phyloP scores from a whole-genome alignment of 257 asterid species.

The Solanum corneliomulleri region DNA sequence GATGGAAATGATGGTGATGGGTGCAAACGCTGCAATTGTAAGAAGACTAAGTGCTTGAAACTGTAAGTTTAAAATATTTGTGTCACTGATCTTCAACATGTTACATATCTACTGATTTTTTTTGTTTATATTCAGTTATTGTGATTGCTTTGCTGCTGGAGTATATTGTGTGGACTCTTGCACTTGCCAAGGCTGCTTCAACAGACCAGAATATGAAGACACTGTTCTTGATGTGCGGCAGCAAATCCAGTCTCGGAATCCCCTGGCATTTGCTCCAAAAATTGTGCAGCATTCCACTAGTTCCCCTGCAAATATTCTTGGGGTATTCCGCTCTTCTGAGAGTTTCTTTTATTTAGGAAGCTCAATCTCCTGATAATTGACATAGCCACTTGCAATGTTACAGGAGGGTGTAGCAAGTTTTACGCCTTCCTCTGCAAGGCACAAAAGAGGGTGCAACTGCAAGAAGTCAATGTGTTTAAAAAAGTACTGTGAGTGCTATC shows the following conservation, averaged over 20 bases:
- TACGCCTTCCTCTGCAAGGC: conserved; percentile 64
- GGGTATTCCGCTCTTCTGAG: conserved; percentile 21
- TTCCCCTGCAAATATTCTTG: conserved; percentile 25
- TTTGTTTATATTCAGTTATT: conserved; percentile 42
- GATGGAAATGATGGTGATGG: conserved; percentile 32
- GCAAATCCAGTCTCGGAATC: conserved; percentile 58
- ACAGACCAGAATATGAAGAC: conserved; percentile 53
- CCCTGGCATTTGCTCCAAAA: conserved; percentile 70
- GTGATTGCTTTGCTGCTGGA: conserved; percentile 83
- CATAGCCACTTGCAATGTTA: neutral
- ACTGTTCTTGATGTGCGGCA: conserved; percentile 43
- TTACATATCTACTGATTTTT: neutral
- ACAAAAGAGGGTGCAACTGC: conserved; percentile 82
- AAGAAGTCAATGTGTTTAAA: conserved; percentile 79
- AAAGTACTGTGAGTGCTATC: conserved; percentile 85
- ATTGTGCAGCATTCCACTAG: conserved; percentile 22
- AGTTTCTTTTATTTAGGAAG: neutral
- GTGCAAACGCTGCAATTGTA: conserved; percentile 75
- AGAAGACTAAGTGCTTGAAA: conserved; percentile 67
- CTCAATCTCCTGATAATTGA: neutral
- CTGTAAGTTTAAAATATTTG: conserved; percentile 38
- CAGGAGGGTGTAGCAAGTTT: conserved; percentile 38
- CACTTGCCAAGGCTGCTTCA: conserved; percentile 68
- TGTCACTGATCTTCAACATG: neutral
- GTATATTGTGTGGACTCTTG: conserved; percentile 60